Conservation (phyloP, 257 asterid species). For the Solanum pinnatisectum region DNA sequence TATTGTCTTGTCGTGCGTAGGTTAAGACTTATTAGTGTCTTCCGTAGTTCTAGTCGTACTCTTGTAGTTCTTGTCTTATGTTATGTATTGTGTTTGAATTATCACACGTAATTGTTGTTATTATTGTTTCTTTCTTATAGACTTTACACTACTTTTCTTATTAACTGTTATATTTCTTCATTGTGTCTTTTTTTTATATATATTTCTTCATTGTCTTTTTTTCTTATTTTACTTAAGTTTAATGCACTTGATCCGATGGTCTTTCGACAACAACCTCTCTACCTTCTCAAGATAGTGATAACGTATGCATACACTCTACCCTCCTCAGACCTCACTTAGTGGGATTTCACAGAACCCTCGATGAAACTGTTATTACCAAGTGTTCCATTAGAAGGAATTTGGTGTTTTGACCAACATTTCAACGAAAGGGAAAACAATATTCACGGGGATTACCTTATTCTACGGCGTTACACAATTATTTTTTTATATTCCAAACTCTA, state of each 20-base stretch:
- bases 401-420: slow-evolving; percentile 21
- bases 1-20: neutral
- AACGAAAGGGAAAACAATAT: slow-evolving; percentile 17
- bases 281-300: too few relatives aligned
- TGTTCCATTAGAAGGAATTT: neutral
- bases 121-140: neutral
- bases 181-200: too few relatives aligned
- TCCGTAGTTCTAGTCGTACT: neutral
- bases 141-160: neutral
- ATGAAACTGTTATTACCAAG: neutral
- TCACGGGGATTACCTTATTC: slow-evolving; percentile 43
- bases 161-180: too few relatives aligned
- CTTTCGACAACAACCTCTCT: too few relatives aligned
- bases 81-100: too few relatives aligned
- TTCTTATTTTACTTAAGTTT: too few relatives aligned
- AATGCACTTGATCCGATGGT: neutral
- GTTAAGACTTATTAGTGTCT: neutral
- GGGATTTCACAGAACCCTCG: too few relatives aligned
- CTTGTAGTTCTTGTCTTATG: too few relatives aligned
- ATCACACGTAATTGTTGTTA: neutral
- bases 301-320: too few relatives aligned
- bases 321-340: accelerated
- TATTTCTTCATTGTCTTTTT: too few relatives aligned
- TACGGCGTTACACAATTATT: slow-evolving; percentile 15
- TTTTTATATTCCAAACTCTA: neutral